phyloP scores from a whole-genome alignment of 208 protist species.

The Wallacemonas sp. region DNA sequence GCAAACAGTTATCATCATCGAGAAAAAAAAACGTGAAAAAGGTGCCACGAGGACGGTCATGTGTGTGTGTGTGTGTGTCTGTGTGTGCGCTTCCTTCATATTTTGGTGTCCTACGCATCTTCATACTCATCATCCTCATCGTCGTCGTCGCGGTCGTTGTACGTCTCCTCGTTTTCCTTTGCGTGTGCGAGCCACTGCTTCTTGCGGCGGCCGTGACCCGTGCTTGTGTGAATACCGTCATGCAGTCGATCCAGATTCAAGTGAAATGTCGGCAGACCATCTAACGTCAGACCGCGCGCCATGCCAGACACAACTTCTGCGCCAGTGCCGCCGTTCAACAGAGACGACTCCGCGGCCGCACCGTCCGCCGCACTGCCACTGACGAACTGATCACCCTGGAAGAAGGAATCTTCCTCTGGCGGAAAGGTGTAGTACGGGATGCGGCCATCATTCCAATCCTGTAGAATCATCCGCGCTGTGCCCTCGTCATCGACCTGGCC shows the following conservation, averaged over 20 bases:
- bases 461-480: slow-evolving; percentile 91
- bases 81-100: no score
- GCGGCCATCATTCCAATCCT: slow-evolving; percentile 95
- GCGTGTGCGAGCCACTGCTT: slow-evolving; percentile 29
- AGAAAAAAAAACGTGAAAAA: no score
- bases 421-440: slow-evolving; percentile 96
- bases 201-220: slow-evolving; percentile 22
- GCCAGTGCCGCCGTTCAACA: slow-evolving; percentile 21
- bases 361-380: slow-evolving; percentile 8
- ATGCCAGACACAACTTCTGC: slow-evolving; percentile 47
- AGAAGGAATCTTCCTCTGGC: slow-evolving; percentile 70
- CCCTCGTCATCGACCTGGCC: slow-evolving; percentile 90
- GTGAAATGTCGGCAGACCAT: slow-evolving; percentile 89
- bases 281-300: slow-evolving; percentile 57
- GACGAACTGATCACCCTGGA: slow-evolving; percentile 29
- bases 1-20: no score
- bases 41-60: no score
- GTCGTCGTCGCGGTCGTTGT: no score
- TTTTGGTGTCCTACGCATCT: slow-evolving; percentile 24
- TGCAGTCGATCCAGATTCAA: slow-evolving; percentile 49
- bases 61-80: no score
- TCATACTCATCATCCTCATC: slow-evolving; percentile 16
- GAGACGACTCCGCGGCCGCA: slow-evolving; percentile 4
- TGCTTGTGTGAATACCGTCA: slow-evolving; percentile 7
- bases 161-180: neutral